Conservation (phyloP, 192 early-diverging fungal species). For the Gonapodya sp. region DNA sequence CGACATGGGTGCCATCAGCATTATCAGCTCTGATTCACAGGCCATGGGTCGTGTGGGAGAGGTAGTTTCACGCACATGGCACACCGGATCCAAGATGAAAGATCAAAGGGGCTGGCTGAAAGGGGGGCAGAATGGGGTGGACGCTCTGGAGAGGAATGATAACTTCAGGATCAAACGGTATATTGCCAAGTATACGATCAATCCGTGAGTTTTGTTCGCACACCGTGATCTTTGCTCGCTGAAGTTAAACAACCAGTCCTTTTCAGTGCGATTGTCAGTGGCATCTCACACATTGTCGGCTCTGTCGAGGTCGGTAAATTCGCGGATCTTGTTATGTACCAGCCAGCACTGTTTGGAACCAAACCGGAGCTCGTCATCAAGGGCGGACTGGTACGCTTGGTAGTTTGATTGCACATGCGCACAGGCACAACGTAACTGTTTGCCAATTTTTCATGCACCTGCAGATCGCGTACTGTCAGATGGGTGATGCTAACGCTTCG, state of each 20-base stretch:
- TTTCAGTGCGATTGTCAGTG: slow-evolving; percentile 72
- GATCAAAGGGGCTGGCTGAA: neutral
- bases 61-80: slow-evolving; percentile 86
- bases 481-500: slow-evolving; percentile 91
- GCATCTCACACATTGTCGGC: slow-evolving; percentile 77
- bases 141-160: slow-evolving; percentile 45
- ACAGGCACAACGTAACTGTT: too few relatives aligned
- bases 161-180: slow-evolving; percentile 86
- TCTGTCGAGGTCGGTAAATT: slow-evolving; percentile 89
- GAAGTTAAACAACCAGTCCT: neutral
- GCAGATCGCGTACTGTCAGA: slow-evolving; percentile 64
- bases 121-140: neutral
- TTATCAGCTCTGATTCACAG: slow-evolving; percentile 88
- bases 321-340: slow-evolving; percentile 86
- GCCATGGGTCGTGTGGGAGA: slow-evolving; percentile 97
- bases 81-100: slow-evolving; percentile 72
- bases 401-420: neutral
- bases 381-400: slow-evolving; percentile 50
- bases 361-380: slow-evolving; percentile 83
- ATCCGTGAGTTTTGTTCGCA: slow-evolving; percentile 54
- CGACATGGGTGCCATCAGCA: slow-evolving; percentile 87
- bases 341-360: slow-evolving; percentile 76
- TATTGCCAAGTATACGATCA: slow-evolving; percentile 96
- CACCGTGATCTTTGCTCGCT: neutral
- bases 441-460: too few relatives aligned